A percentile compares a stretch with the other conserved stretches of the same genome.
Evolutionary conservation across 164 flowering plant species (phyloP).

Genomic region (Vitis vinifera): DNA sequence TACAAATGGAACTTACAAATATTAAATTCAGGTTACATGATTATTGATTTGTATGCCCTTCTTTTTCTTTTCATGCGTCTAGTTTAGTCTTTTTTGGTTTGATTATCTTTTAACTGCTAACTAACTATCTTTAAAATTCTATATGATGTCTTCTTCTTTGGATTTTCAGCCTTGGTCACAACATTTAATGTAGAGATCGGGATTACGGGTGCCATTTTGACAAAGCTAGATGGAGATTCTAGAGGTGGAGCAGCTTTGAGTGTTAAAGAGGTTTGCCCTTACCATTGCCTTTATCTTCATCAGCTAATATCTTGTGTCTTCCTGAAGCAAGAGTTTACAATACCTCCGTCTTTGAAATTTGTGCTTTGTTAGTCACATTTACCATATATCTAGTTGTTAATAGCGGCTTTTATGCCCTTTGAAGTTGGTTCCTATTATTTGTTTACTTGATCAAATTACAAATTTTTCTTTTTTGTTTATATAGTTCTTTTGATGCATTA

Average conservation of each 20-base stretch:
- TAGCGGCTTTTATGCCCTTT: not conserved
- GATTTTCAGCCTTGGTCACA: slow-evolving; percentile 76
- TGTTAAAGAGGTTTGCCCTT: slow-evolving; percentile 80
- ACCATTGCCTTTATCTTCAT: not conserved
- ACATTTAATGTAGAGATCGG: slow-evolving; percentile 96
- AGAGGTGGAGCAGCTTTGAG: slow-evolving; percentile 99
- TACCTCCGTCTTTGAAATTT: not conserved
- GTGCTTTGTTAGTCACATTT: not conserved
- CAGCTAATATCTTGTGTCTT: not conserved
- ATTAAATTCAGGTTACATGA: too few species aligned
- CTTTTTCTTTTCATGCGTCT: not conserved
- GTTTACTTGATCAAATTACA: not conserved
- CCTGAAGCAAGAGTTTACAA: too few species aligned
- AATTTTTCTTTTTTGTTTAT: not conserved
- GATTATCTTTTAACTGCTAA: not conserved
- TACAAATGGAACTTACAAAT: not conserved
- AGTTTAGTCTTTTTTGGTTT: not conserved
- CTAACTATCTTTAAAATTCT: not conserved
- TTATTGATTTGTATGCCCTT: not conserved
- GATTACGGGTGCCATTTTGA: slow-evolving; percentile 94
- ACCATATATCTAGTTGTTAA: not conserved
- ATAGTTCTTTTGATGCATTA: not conserved
- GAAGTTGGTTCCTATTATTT: not conserved
- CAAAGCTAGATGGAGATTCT: slow-evolving; percentile 98
- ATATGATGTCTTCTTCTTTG: slow-evolving; percentile 3